phyloP scores from a whole-genome alignment of 2,329 filamentous ascomycete genomes.

The Colletotrichum horii region DNA sequence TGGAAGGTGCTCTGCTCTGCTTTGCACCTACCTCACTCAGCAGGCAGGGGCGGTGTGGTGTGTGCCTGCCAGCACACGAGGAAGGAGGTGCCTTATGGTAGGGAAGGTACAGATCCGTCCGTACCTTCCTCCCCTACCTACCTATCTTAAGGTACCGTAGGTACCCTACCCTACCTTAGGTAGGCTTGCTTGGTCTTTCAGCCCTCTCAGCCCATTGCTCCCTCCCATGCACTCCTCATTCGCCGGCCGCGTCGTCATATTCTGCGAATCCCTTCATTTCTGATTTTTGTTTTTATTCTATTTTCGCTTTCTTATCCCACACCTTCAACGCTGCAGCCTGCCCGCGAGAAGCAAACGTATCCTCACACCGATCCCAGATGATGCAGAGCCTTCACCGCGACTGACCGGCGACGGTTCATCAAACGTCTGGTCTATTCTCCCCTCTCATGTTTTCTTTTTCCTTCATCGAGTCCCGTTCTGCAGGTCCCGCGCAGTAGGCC shows the following conservation, averaged over 20 bases:
- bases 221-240: background rate
- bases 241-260: background rate
- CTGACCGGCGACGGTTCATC: background rate
- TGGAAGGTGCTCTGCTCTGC: background rate
- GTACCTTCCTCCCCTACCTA: background rate
- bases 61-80: background rate
- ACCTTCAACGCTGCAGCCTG: background rate
- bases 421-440: background rate
- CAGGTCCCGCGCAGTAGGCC: background rate
- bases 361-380: background rate
- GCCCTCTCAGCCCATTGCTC: background rate
- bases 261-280: background rate
- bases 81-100: background rate
- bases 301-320: background rate
- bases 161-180: too few relatives aligned
- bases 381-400: background rate
- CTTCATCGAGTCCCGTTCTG: background rate
- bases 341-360: background rate
- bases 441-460: background rate
- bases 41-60: background rate
- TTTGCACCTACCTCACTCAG: background rate
- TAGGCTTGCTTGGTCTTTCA: background rate
- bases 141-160: too few relatives aligned
- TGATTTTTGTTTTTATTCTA: background rate
- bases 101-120: background rate